These are phyloP conservation scores for Microcyclosporella mali DNA, from an alignment of 2,329 filamentous ascomycete genomes.

Conservation along the genomic window DNA sequence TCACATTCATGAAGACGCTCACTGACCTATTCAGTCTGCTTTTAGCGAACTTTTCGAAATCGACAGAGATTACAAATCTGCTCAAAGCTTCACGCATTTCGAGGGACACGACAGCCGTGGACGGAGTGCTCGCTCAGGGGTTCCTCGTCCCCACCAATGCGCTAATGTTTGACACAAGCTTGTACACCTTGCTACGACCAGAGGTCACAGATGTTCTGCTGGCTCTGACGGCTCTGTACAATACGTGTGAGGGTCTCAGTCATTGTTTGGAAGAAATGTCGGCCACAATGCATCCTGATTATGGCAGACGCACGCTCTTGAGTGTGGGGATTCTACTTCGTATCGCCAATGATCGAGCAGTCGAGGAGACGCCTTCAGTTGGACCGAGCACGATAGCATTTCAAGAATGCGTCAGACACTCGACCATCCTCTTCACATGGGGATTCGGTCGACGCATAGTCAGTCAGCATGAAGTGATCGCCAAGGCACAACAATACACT, in stretches of 20 bases:
- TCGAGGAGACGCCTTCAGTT: neutral
- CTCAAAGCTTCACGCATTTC: neutral
- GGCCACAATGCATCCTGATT: neutral
- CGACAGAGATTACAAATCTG: neutral
- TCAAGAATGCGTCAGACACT: slow-evolving; percentile 10
- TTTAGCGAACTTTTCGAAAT: neutral
- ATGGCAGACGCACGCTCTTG: slow-evolving; percentile 9
- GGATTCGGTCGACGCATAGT: slow-evolving; percentile 12
- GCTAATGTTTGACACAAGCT: too few species aligned
- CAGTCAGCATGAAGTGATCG: slow-evolving; percentile 8
- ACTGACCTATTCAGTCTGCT: neutral
- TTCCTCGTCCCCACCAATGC: neutral
- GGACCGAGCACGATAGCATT: slow-evolving; percentile 5
- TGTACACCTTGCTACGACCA: too few species aligned
- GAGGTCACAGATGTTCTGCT: slow-evolving; percentile 8
- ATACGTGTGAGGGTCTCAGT: neutral
- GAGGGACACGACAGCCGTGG: neutral
- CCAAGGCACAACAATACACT: slow-evolving; percentile 9
- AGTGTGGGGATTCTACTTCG: slow-evolving; percentile 13
- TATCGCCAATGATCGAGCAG: slow-evolving; percentile 10
- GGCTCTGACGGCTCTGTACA: slow-evolving; percentile 15
- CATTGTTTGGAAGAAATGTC: too few species aligned
- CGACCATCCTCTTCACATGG: slow-evolving; percentile 13
- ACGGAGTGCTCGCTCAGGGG: neutral
- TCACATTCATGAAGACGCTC: neutral